phyloP scores from a whole-genome alignment of 148 eudicot genomes.

The Suaeda aralocaspica region DNA sequence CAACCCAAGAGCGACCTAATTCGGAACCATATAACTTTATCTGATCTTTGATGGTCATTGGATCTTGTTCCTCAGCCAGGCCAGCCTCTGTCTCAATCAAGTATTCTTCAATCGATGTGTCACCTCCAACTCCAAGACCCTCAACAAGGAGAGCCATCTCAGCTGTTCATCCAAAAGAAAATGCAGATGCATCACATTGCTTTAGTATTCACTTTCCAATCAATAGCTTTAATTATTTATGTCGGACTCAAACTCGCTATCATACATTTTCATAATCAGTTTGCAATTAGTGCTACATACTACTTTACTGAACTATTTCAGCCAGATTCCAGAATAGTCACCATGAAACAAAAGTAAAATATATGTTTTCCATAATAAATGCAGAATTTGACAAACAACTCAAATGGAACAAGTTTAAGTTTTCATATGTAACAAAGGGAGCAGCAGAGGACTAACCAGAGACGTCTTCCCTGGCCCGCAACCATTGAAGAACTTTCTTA shows the following conservation, averaged over 20 bases:
- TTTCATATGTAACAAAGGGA: constrained; percentile 1
- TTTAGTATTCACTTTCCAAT: not conserved
- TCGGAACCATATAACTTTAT: constrained; percentile 50
- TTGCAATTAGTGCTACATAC: not conserved
- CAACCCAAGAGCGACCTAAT: constrained; percentile 54
- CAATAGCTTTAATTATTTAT: not conserved
- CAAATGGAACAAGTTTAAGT: not conserved
- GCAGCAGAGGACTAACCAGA: constrained; percentile 41
- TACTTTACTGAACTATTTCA: not conserved
- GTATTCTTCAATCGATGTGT: constrained; percentile 51
- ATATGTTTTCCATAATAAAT: not conserved
- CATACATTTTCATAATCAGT: constrained; percentile 2
- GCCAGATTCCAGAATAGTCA: not conserved
- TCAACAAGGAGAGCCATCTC: constrained; percentile 63
- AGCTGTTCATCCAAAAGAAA: constrained; percentile 36
- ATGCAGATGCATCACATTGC: constrained; percentile 9
- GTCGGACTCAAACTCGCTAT: not conserved
- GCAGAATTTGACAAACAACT: not conserved
- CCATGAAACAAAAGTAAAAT: not conserved
- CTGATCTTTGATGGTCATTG: constrained; percentile 32
- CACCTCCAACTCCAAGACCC: constrained; percentile 54
- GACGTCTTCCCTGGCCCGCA: constrained; percentile 68
- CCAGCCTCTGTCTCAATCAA: constrained; percentile 45
- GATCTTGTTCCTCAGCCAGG: constrained; percentile 33
- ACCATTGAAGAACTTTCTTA: constrained; percentile 53